A percentile compares a stretch with the other conserved stretches of the same genome.
Conservation (phyloP, 2,329 filamentous ascomycete genomes). For the Exutisphaerella laricina region DNA sequence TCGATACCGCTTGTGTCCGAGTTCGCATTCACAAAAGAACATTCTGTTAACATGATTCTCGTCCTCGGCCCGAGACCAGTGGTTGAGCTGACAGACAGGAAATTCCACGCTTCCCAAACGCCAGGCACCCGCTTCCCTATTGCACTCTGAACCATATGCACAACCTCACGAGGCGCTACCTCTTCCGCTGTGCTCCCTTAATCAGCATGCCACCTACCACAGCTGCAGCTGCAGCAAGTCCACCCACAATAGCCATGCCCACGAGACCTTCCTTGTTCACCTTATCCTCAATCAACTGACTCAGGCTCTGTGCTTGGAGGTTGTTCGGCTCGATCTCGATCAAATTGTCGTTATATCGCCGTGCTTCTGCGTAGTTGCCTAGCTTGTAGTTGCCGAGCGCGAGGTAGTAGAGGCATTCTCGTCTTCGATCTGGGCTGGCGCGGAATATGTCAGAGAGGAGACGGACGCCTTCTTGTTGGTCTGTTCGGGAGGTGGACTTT, state of each 20-base stretch:
- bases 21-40: too few species aligned
- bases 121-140: constrained; percentile 2
- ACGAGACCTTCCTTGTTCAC: constrained; percentile 90
- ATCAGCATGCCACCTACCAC: constrained; percentile 84
- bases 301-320: constrained; percentile 80
- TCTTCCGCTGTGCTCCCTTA: constrained; percentile 53
- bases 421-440: constrained; percentile 80
- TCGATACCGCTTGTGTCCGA: too few species aligned
- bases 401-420: constrained; percentile 98
- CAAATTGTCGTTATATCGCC: constrained; percentile 88
- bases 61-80: too few species aligned
- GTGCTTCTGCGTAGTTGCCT: constrained; percentile 91
- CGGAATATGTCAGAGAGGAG: constrained; percentile 66
- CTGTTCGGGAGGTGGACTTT: constrained; percentile 75
- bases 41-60: too few species aligned
- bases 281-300: constrained; percentile 87
- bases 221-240: constrained; percentile 87
- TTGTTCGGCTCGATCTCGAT: constrained; percentile 88
- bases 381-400: constrained; percentile 97
- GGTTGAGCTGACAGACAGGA: too few species aligned
- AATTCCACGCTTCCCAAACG: neutral
- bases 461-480: constrained; percentile 40
- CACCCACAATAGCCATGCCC: constrained; percentile 91
- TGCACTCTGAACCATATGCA: neutral
- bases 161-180: constrained; percentile 11